phyloP scores from a whole-genome alignment of 495 filamentous ascomycete species.

The Beverwykella pulmonaria region DNA sequence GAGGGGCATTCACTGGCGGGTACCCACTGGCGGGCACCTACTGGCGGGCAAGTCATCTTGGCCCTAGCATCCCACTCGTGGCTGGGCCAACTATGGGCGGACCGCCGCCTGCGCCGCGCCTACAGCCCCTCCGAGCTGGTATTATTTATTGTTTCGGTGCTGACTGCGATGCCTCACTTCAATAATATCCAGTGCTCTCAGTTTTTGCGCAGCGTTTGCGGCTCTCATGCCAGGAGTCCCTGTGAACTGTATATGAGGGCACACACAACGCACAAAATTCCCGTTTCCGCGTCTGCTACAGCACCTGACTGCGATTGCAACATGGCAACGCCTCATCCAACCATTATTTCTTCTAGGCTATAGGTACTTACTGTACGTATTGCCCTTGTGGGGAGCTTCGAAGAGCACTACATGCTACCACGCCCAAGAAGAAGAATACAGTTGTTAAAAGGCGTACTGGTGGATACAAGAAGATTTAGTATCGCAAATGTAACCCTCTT shows the following conservation, averaged over 20 bases:
- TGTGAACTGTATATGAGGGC: no score
- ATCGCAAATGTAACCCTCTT: no score
- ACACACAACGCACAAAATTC: no score
- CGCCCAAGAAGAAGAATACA: not conserved
- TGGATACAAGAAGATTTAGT: no score
- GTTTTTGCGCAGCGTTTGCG: no score
- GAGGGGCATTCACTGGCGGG: not conserved
- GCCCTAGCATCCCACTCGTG: not conserved
- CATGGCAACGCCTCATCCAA: slow-evolving; percentile 21
- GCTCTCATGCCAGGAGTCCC: no score
- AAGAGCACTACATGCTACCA: not conserved
- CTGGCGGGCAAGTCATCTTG: no score
- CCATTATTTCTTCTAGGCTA: slow-evolving; percentile 16
- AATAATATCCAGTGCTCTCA: no score
- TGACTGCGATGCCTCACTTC: not conserved
- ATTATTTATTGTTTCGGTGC: not conserved
- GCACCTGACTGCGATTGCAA: slow-evolving; percentile 11
- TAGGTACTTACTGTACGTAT: slow-evolving; percentile 8
- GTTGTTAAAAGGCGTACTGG: no score
- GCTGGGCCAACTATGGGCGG: not conserved
- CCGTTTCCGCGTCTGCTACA: no score
- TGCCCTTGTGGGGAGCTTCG: not conserved
- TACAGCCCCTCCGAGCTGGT: not conserved
- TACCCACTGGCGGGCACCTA: no score
- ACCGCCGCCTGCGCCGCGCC: not conserved